Evolutionary conservation across 129 eudicot genomes (phyloP).

Genomic region (Flaveria ramosissima): DNA sequence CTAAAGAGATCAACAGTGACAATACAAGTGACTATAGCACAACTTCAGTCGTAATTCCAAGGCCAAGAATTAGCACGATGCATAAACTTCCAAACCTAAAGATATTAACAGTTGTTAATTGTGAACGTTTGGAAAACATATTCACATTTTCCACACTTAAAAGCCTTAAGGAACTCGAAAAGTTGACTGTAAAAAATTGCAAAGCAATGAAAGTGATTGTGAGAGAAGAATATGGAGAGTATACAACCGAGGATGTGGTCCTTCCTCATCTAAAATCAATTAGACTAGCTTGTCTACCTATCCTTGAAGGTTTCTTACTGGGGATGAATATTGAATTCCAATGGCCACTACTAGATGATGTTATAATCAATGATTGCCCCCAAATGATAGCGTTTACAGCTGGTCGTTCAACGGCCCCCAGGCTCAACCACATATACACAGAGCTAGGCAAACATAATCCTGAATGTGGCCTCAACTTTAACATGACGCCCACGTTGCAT

Average conservation of each 20-base stretch:
- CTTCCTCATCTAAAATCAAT: neutral
- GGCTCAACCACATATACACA: neutral
- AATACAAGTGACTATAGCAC: neutral
- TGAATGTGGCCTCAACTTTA: neutral
- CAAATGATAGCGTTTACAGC: neutral
- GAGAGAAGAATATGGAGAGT: neutral
- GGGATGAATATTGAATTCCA: neutral
- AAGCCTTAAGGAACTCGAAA: neutral
- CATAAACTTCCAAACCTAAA: neutral
- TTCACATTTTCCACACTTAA: constrained; percentile 2
- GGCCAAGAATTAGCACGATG: neutral
- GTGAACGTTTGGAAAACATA: neutral
- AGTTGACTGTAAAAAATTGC: neutral
- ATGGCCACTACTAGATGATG: neutral
- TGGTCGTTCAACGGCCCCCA: neutral
- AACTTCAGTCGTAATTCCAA: neutral
- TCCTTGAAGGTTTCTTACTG: neutral
- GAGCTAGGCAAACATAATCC: neutral
- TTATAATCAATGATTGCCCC: neutral
- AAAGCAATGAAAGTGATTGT: neutral
- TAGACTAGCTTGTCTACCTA: neutral
- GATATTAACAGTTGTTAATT: no score
- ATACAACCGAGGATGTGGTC: neutral
- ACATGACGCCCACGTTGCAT: neutral
- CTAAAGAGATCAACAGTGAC: neutral